Percentiles rank a stretch among this genome's conserved stretches.
These are phyloP conservation scores for Coemansia sp. DNA, from an alignment of 192 early-diverging fungal genomes.

Conservation along the genomic window DNA sequence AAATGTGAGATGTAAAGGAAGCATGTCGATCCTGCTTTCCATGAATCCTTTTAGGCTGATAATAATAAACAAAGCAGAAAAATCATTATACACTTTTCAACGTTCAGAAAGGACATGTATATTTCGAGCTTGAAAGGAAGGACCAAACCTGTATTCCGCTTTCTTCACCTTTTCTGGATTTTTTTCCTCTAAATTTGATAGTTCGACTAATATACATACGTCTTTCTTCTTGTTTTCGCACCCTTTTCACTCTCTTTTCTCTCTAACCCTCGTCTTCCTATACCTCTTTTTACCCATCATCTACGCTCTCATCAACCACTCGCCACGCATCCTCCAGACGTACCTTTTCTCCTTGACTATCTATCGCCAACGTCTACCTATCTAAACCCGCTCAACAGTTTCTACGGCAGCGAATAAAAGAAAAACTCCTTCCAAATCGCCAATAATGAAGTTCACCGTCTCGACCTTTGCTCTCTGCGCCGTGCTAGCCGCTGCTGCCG, in stretches of 20 bases:
- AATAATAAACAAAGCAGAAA: not conserved
- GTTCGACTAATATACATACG: not conserved
- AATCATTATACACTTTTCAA: not conserved
- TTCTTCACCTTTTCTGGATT: not conserved
- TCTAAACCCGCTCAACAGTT: no score
- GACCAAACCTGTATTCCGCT: not conserved
- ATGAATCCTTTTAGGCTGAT: not conserved
- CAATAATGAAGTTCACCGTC: conserved; percentile 32
- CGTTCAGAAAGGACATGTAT: not conserved
- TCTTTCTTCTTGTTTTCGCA: no score
- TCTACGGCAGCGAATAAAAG: no score
- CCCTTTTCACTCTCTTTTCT: not conserved
- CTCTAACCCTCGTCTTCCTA: not conserved
- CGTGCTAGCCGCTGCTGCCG: conserved; percentile 24
- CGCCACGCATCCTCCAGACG: not conserved
- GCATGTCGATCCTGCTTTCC: not conserved
- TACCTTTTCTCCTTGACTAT: not conserved
- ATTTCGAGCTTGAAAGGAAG: not conserved
- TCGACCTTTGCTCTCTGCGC: conserved; percentile 27
- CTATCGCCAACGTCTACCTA: not conserved
- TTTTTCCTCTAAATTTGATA: not conserved
- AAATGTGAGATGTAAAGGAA: not conserved
- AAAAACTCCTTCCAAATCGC: not conserved
- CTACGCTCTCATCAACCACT: conserved; percentile 1
- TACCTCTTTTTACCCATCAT: not conserved